phyloP scores from a whole-genome alignment of 1,284 basidiomycete genomes.

The Mycena sp. region DNA sequence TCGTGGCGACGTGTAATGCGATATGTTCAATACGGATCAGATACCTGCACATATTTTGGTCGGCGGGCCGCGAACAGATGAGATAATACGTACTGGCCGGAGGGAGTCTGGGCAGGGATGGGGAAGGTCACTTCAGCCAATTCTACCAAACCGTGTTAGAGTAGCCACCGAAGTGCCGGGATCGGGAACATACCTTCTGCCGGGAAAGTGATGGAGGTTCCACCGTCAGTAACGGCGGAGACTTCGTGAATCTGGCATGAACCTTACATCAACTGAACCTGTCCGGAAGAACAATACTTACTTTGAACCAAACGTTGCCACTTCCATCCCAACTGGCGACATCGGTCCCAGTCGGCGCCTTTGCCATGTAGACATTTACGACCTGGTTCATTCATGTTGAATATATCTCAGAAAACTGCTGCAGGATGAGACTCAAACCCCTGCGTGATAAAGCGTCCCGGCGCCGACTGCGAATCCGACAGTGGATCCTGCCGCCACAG shows the following conservation, averaged over 20 bases:
- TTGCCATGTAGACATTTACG: too few species aligned
- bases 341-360: slow-evolving; percentile 31
- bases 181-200: slow-evolving; percentile 34
- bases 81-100: slow-evolving; percentile 35
- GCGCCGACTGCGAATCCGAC: slow-evolving; percentile 38
- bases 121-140: slow-evolving; percentile 36
- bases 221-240: slow-evolving; percentile 50
- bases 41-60: too few species aligned
- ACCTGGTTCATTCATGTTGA: slow-evolving; percentile 40
- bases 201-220: slow-evolving; percentile 54
- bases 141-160: too few species aligned
- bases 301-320: slow-evolving; percentile 43
- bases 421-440: neutral
- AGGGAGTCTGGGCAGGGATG: slow-evolving; percentile 18
- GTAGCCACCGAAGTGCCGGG: neutral
- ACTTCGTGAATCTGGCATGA: slow-evolving; percentile 47
- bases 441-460: slow-evolving; percentile 41
- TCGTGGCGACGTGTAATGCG: slow-evolving; percentile 49
- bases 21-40: slow-evolving; percentile 58
- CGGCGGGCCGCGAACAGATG: too few species aligned
- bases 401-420: neutral
- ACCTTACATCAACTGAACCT: neutral
- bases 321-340: slow-evolving; percentile 37
- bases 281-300: neutral
- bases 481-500: slow-evolving; percentile 41